These are phyloP conservation scores for Hyaloscypha hepaticicola DNA, from an alignment of 495 filamentous ascomycete genomes.

Conservation along the genomic window DNA sequence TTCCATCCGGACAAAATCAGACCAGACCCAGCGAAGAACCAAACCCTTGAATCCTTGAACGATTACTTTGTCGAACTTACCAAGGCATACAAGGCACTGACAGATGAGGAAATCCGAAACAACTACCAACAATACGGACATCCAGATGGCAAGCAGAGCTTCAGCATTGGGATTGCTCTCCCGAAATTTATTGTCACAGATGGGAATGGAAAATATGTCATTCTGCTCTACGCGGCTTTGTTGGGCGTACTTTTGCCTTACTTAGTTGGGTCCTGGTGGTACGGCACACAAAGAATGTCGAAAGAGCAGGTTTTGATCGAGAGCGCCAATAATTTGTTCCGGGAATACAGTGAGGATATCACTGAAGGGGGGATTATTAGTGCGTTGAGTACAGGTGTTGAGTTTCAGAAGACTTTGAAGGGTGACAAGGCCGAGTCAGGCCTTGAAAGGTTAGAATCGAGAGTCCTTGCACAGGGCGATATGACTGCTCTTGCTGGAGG, in stretches of 20 bases:
- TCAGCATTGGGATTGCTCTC: slow-evolving; percentile 95
- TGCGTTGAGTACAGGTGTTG: slow-evolving; percentile 78
- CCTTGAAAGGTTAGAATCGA: slow-evolving; percentile 76
- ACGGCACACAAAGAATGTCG: slow-evolving; percentile 86
- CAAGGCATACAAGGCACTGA: slow-evolving; percentile 96
- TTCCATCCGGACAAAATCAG: slow-evolving; percentile 91
- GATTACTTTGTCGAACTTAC: slow-evolving; percentile 88
- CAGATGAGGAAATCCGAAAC: slow-evolving; percentile 94
- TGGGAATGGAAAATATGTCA: slow-evolving; percentile 92
- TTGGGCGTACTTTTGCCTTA: slow-evolving; percentile 91
- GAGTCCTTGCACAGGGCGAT: slow-evolving; percentile 60
- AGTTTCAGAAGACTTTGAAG: slow-evolving; percentile 66
- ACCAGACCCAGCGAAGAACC: slow-evolving; percentile 79
- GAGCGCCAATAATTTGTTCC: slow-evolving; percentile 90
- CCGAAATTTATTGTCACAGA: slow-evolving; percentile 91
- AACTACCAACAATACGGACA: slow-evolving; percentile 96
- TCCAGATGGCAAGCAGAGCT: slow-evolving; percentile 96
- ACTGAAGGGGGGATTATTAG: slow-evolving; percentile 75
- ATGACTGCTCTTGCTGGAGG: slow-evolving; percentile 50
- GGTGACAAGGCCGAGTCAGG: slow-evolving; percentile 73
- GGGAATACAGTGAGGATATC: slow-evolving; percentile 81
- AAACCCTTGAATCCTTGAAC: slow-evolving; percentile 83
- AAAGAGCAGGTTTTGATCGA: slow-evolving; percentile 89
- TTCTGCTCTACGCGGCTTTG: slow-evolving; percentile 81
- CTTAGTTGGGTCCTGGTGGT: slow-evolving; percentile 97